These are phyloP conservation scores for Cytospora piceicola DNA, from an alignment of 2,329 filamentous ascomycete genomes.

Conservation along the genomic window DNA sequence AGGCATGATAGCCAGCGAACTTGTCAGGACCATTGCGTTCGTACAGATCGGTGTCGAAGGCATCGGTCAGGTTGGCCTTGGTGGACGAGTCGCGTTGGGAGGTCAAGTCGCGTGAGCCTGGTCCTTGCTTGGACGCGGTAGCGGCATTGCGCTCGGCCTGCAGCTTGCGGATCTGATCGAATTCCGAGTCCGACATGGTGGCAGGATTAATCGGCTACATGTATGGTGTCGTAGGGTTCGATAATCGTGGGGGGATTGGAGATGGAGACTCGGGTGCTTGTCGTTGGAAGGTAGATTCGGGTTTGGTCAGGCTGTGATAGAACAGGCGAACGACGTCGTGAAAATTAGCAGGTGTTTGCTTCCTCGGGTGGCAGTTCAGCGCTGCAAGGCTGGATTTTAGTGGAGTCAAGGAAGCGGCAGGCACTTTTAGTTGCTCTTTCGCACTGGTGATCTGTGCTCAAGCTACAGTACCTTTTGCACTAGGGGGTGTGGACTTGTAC, in stretches of 20 bases:
- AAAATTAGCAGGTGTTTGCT: slow-evolving; percentile 19
- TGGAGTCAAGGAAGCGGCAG: background rate
- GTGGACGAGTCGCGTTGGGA: slow-evolving; percentile 83
- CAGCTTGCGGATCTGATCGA: slow-evolving; percentile 83
- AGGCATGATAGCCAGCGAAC: slow-evolving; percentile 88
- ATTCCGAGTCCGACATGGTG: slow-evolving; percentile 78
- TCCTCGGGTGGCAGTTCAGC: background rate
- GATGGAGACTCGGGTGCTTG: background rate
- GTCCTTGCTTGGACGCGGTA: slow-evolving; percentile 75
- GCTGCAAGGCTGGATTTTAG: slow-evolving; percentile 12
- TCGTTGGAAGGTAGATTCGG: background rate
- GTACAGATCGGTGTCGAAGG: slow-evolving; percentile 87
- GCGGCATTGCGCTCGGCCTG: slow-evolving; percentile 91
- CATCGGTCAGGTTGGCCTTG: slow-evolving; percentile 89
- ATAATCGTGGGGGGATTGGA: background rate
- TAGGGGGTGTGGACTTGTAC: background rate
- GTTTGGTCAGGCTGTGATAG: background rate
- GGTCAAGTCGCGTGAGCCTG: slow-evolving; percentile 71
- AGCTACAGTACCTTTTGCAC: background rate
- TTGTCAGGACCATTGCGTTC: slow-evolving; percentile 77
- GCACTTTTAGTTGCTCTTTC: background rate
- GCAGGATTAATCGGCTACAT: slow-evolving; percentile 31
- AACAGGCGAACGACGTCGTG: slow-evolving; percentile 10
- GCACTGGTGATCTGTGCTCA: background rate
- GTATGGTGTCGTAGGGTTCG: slow-evolving; percentile 17